Conservation (phyloP, 2,329 filamentous ascomycete species). For the Canariomyces notabilis region DNA sequence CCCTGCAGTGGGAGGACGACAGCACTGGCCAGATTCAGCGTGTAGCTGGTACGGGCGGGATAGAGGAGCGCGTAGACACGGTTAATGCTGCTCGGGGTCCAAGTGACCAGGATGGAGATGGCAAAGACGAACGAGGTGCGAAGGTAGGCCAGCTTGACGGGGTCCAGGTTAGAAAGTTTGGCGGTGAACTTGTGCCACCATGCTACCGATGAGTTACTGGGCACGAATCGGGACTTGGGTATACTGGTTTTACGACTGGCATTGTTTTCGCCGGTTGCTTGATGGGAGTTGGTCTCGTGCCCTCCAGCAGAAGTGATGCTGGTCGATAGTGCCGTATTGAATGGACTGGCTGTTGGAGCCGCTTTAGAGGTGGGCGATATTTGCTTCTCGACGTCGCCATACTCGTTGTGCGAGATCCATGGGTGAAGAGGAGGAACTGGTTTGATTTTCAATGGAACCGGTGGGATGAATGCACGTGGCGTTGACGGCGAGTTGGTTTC, state of each 20-base stretch:
- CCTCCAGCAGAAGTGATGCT: slow-evolving; percentile 24
- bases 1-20: slow-evolving; percentile 73
- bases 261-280: too few relatives aligned
- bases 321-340: too few relatives aligned
- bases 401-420: slow-evolving; percentile 5
- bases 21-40: slow-evolving; percentile 63
- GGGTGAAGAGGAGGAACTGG: background rate
- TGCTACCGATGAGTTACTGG: too few relatives aligned
- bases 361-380: slow-evolving; percentile 4
- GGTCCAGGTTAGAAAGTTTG: slow-evolving; percentile 43
- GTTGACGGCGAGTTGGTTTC: slow-evolving; percentile 18
- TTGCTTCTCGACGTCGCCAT: background rate
- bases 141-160: slow-evolving; percentile 56
- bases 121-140: slow-evolving; percentile 58
- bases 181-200: slow-evolving; percentile 25
- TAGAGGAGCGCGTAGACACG: slow-evolving; percentile 63
- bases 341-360: too few relatives aligned
- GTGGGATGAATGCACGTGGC: slow-evolving; percentile 19
- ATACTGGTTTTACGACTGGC: too few relatives aligned
- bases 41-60: slow-evolving; percentile 51
- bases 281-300: slow-evolving; percentile 2
- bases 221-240: too few relatives aligned
- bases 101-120: slow-evolving; percentile 56
- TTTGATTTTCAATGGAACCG: slow-evolving; percentile 17
- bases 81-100: slow-evolving; percentile 67